A percentile compares a stretch with the other conserved stretches of the same genome.
These are phyloP conservation scores for Chalaropsis ovoidea DNA, from an alignment of 2,329 filamentous ascomycete species.

Conservation along the genomic window DNA sequence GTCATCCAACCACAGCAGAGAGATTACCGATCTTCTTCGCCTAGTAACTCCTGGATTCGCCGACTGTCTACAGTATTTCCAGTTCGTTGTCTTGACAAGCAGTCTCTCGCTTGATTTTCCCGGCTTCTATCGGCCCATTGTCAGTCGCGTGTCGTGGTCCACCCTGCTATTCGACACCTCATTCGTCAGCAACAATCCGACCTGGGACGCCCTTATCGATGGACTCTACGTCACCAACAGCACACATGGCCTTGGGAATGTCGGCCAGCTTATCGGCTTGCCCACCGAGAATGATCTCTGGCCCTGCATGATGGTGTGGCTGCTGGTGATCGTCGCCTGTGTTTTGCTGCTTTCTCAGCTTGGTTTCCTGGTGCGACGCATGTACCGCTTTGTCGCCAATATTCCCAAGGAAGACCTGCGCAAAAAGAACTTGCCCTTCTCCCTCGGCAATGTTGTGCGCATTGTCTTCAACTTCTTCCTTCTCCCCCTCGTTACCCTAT, in stretches of 20 bases:
- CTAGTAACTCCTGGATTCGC: conserved; percentile 93
- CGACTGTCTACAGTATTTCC: conserved; percentile 93
- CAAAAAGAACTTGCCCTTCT: conserved; percentile 85
- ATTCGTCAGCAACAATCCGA: conserved; percentile 60
- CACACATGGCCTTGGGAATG: conserved; percentile 65
- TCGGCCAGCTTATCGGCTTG: conserved; percentile 78
- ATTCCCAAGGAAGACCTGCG: conserved; percentile 77
- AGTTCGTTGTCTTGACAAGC: conserved; percentile 84
- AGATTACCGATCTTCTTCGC: conserved; percentile 71
- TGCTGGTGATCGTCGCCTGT: conserved; percentile 62
- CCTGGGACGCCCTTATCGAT: conserved; percentile 60
- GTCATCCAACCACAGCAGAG: conserved; percentile 95
- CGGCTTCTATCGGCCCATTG: conserved; percentile 84
- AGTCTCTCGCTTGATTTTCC: conserved; percentile 79
- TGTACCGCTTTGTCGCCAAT: conserved; percentile 59
- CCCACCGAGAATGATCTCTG: conserved; percentile 67
- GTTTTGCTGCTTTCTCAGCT: conserved; percentile 62
- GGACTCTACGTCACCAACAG: conserved; percentile 77
- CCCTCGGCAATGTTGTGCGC: conserved; percentile 65
- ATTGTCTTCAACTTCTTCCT: conserved; percentile 90
- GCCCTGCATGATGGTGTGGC: conserved; percentile 88
- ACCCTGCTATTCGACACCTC: conserved; percentile 86
- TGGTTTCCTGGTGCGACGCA: conserved; percentile 67
- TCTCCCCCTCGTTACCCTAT: conserved; percentile 74
- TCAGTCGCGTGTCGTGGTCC: conserved; percentile 83